Evolutionary conservation across 345 rosid genomes (phyloP).

Genomic region (Hypericum perforatum): DNA sequence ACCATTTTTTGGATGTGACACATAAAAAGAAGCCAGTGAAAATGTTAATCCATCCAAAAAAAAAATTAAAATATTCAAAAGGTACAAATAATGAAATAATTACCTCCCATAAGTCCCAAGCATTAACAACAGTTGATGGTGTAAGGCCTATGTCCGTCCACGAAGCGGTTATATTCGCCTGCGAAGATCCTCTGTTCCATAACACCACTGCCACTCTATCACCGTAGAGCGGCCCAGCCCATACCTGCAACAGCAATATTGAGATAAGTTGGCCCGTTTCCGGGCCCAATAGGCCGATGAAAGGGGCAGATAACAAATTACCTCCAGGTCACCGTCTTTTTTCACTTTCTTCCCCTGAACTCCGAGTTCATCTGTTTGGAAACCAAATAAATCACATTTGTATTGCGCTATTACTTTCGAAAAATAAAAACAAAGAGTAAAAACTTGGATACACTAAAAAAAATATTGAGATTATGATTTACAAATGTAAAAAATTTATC

Average conservation of each 20-base stretch:
- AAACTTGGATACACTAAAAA: no score
- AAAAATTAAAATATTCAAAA: no score
- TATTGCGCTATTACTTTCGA: no score
- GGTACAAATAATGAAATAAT: conserved; percentile 8
- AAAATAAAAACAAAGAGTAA: no score
- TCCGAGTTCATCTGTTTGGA: conserved; percentile 50
- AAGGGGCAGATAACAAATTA: no score
- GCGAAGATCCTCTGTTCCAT: conserved; percentile 59
- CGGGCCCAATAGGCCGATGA: background rate
- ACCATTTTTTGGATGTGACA: no score
- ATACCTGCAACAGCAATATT: conserved; percentile 28
- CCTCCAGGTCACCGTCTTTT: conserved; percentile 59
- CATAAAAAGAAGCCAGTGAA: no score
- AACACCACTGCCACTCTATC: conserved; percentile 46
- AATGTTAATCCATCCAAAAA: no score
- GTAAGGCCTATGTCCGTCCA: conserved; percentile 63
- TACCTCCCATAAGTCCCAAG: conserved; percentile 76
- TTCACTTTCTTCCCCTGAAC: conserved; percentile 75
- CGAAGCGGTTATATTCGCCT: conserved; percentile 44
- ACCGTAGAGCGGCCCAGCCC: conserved; percentile 66
- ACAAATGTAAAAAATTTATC: no score
- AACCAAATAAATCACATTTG: no score
- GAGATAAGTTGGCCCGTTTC: background rate
- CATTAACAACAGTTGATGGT: conserved; percentile 30
- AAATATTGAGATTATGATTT: no score